Conservation (phyloP, 2,329 filamentous ascomycete genomes). For the Volutella citrinella region DNA sequence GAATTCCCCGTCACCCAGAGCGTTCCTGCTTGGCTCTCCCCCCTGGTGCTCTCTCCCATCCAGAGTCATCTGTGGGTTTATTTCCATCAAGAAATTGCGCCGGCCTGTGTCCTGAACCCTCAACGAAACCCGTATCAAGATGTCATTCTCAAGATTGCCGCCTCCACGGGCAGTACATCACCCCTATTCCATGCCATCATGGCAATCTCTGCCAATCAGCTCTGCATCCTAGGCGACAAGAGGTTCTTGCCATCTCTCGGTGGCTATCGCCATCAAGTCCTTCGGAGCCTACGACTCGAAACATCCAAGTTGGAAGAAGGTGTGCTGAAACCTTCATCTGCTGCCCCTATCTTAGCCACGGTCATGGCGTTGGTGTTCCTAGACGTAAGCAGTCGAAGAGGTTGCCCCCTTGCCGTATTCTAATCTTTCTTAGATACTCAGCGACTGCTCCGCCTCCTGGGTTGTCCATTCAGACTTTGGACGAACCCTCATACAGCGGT, state of each 20-base stretch:
- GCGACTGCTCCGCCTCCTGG: conserved; percentile 26
- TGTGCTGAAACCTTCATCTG: no score
- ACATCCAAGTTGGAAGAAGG: no score
- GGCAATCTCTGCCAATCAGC: conserved; percentile 25
- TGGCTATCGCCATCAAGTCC: conserved; percentile 16
- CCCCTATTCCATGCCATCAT: conserved; percentile 27
- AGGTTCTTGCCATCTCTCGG: conserved; percentile 16
- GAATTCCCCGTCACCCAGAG: no score
- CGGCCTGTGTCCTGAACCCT: conserved; percentile 22
- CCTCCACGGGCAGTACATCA: conserved; percentile 12
- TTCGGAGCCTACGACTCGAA: conserved; percentile 13
- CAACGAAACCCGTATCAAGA: conserved; percentile 24
- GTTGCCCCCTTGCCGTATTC: no score
- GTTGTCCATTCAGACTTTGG: conserved; percentile 25
- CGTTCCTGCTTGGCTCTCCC: conserved; percentile 9
- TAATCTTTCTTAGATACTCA: conserved; percentile 15
- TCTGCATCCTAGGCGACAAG: conserved; percentile 20
- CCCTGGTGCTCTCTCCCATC: conserved; percentile 12
- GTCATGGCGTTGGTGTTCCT: no score
- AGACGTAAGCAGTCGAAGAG: no score
- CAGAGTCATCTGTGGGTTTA: conserved; percentile 25
- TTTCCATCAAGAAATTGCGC: conserved; percentile 22
- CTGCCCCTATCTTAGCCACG: no score
- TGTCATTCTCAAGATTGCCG: conserved; percentile 23
- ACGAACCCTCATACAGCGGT: conserved; percentile 15